Evolutionary conservation across 208 protist species (phyloP).

Genomic region (Acanthamoeba divionensis): DNA sequence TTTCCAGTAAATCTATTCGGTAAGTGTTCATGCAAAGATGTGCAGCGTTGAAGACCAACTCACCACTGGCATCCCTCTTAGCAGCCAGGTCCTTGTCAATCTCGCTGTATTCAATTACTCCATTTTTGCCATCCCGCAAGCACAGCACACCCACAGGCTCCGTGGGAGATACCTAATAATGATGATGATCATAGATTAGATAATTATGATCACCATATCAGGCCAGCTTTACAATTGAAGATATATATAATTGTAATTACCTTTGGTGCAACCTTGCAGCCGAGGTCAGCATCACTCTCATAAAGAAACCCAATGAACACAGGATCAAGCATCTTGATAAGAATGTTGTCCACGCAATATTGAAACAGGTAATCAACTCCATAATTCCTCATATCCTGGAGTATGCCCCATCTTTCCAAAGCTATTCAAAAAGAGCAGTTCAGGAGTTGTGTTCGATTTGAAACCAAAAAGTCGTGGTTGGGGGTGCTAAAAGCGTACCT

Average conservation of each 20-base stretch:
- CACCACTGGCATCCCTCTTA: slow-evolving; percentile 78
- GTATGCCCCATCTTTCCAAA: slow-evolving; percentile 70
- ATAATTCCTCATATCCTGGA: slow-evolving; percentile 83
- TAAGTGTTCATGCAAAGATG: slow-evolving; percentile 96
- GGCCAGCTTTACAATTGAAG: not conserved
- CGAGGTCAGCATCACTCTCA: slow-evolving; percentile 80
- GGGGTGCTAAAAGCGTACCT: not conserved
- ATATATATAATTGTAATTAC: slow-evolving; percentile 42
- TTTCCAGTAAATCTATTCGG: slow-evolving; percentile 80
- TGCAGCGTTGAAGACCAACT: slow-evolving; percentile 90
- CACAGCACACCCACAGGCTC: slow-evolving; percentile 94
- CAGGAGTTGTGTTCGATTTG: not conserved
- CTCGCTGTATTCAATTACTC: slow-evolving; percentile 97
- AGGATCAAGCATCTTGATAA: slow-evolving; percentile 91
- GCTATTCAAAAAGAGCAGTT: slow-evolving; percentile 58
- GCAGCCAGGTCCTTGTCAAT: slow-evolving; percentile 84
- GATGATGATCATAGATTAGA: not conserved
- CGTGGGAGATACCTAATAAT: slow-evolving; percentile 50
- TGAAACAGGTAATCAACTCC: slow-evolving; percentile 92
- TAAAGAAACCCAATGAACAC: slow-evolving; percentile 92
- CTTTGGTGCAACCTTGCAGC: slow-evolving; percentile 92
- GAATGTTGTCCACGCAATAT: slow-evolving; percentile 96
- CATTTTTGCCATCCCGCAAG: slow-evolving; percentile 79
- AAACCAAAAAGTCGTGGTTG: not conserved
- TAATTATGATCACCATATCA: not conserved